phyloP scores from a whole-genome alignment of 2,329 filamentous ascomycete species.

The Albifimbria verrucaria region DNA sequence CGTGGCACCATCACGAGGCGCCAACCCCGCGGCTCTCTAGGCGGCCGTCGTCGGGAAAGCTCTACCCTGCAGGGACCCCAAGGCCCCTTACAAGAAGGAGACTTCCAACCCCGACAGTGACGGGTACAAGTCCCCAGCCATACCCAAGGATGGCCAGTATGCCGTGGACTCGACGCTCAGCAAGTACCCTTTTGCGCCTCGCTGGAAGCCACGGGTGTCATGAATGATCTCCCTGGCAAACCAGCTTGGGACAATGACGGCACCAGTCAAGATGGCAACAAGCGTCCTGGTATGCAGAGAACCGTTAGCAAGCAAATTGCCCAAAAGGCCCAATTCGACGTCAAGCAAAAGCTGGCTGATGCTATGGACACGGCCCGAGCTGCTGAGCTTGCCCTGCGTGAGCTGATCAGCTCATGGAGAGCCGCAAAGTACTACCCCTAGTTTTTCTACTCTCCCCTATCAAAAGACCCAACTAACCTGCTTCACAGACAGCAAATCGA shows the following conservation, averaged over 20 bases:
- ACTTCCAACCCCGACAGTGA: conserved; percentile 36
- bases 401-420: conserved; percentile 76
- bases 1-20: conserved; percentile 83
- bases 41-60: conserved; percentile 49
- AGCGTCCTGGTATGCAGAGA: conserved; percentile 34
- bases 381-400: conserved; percentile 78
- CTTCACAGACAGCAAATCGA: conserved; percentile 52
- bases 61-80: conserved; percentile 59
- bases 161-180: conserved; percentile 47
- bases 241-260: conserved; percentile 26
- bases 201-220: conserved; percentile 75
- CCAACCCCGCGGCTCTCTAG: conserved; percentile 67
- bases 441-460: not conserved
- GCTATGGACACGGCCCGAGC: conserved; percentile 77
- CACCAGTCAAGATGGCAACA: conserved; percentile 28
- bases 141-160: conserved; percentile 40
- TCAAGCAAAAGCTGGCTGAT: conserved; percentile 61
- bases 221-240: conserved; percentile 64
- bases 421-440: conserved; percentile 65
- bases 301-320: conserved; percentile 48
- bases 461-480: conserved; percentile 4
- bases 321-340: conserved; percentile 61
- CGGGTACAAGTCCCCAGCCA: conserved; percentile 31
- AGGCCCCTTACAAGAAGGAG: conserved; percentile 35
- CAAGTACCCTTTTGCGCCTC: conserved; percentile 54